These are phyloP conservation scores for Phaffomyces opuntiae DNA, from an alignment of 805 yeast species.

Conservation along the genomic window DNA sequence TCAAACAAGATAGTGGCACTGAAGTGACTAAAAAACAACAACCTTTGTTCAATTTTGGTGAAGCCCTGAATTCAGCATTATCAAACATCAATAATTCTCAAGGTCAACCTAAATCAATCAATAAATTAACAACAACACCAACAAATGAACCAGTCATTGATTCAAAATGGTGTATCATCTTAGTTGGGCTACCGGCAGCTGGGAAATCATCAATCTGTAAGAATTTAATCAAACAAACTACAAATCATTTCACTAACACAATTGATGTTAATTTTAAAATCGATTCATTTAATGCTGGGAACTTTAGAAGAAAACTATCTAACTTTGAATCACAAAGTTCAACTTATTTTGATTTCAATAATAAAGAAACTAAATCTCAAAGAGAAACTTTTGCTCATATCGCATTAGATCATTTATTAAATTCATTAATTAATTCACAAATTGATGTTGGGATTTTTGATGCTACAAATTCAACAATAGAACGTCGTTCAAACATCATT, in stretches of 20 bases:
- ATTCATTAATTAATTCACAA: conserved; percentile 32
- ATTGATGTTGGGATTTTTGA: conserved; percentile 54
- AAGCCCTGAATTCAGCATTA: conserved; percentile 14
- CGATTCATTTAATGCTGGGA: conserved; percentile 65
- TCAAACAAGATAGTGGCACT: conserved; percentile 5
- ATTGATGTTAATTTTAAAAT: conserved; percentile 23
- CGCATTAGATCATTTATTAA: conserved; percentile 39
- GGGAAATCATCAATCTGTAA: conserved; percentile 71
- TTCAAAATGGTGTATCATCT: conserved; percentile 54
- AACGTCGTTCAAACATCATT: conserved; percentile 27
- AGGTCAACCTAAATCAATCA: conserved; percentile 16
- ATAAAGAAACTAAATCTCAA: conserved; percentile 34
- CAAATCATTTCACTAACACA: conserved; percentile 18
- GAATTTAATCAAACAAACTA: conserved; percentile 51
- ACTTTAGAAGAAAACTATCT: conserved; percentile 47
- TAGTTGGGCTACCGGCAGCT: conserved; percentile 73
- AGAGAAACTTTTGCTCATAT: conserved; percentile 48
- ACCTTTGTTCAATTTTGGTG: conserved; percentile 3
- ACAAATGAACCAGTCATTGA: conserved; percentile 16
- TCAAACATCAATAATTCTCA: conserved; percentile 3
- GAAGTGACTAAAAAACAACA: neutral
- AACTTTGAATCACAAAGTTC: conserved; percentile 32
- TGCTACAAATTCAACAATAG: conserved; percentile 50
- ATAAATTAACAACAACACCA: conserved; percentile 22
- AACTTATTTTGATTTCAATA: conserved; percentile 34